Evolutionary conservation across 495 filamentous ascomycete species (phyloP), one percentile per base, ranked within the genome.

Genomic region (Penicillium waksmanii): DNA sequence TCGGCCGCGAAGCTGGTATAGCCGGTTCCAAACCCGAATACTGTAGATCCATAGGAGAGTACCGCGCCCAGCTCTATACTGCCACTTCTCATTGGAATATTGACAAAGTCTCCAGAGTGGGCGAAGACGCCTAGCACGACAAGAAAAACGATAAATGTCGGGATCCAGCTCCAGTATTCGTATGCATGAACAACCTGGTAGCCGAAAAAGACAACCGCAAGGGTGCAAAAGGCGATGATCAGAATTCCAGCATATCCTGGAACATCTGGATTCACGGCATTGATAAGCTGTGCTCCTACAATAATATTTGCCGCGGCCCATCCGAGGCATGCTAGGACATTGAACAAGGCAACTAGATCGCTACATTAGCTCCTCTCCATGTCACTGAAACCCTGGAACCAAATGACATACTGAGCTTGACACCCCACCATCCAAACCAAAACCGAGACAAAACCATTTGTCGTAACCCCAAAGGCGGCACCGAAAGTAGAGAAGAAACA

Each of bases 381-480:
- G 5, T 4, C 27, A 31, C 27, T 9, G 6, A 31, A 31, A 31
- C 8, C 27, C 5, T 31, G 8, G 27, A 9, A 53, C 12, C 25
- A n/a, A 19, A 25, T 31, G 47, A 10, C 63, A 58, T 58, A 65
- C 63, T 62, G 27, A 65, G 48, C 55, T 65, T 65, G 2, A 65
- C 66, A 51, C 63, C 60, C 60, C 60, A 61, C 51, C 64, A 84
- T 62, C 82, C 82, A 51, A 82, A 85, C 51, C 76, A 77, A 58
- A 76, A 85, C 7, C 82, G 73, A 7, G 81, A 82, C 61, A 83
- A 75, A 2, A 84, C 71, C 78, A 85, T 84, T 66, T 84, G 82
- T 8, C 82, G 73, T 69, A 85, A 68, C 8, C 8, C 82, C 82
- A 2, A 77, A 78, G 50, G 80, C 74, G 4, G 82, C 77, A 0